Percentiles rank a stretch among this genome's conserved stretches.
Conservation (phyloP, 306 rosid genomes). For the Acmispon strigosus region DNA sequence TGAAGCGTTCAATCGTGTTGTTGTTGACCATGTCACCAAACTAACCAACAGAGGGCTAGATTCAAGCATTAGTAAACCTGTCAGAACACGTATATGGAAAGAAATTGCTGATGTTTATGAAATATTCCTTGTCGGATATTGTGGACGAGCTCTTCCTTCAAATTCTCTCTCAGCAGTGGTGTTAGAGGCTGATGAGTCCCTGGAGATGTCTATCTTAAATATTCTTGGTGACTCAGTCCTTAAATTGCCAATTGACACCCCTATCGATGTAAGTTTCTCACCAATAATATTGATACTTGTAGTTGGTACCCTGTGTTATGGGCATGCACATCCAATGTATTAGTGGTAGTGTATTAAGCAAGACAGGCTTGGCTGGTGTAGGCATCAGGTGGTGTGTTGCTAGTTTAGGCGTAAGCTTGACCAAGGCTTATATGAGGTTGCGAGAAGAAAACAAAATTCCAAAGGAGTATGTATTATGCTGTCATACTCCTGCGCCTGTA, state of each 20-base stretch:
- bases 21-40: slow-evolving; percentile 54
- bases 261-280: slow-evolving; percentile 60
- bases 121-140: slow-evolving; percentile 88
- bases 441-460: neutral
- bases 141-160: slow-evolving; percentile 90
- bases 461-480: too few relatives aligned
- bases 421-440: neutral
- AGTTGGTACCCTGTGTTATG: neutral
- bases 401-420: slow-evolving; percentile 1
- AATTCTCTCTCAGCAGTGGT: slow-evolving; percentile 62
- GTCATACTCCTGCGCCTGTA: neutral
- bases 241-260: slow-evolving; percentile 68
- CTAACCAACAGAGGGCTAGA: slow-evolving; percentile 39
- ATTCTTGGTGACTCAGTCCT: slow-evolving; percentile 82
- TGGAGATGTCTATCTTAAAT: slow-evolving; percentile 70
- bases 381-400: neutral
- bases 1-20: slow-evolving; percentile 64
- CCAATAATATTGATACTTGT: slow-evolving; percentile 5
- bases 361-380: neutral
- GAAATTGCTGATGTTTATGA: slow-evolving; percentile 94
- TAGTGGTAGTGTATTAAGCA: neutral
- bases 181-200: slow-evolving; percentile 71
- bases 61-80: slow-evolving; percentile 52
- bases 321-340: neutral
- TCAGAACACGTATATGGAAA: slow-evolving; percentile 82